Percentiles rank a stretch among this genome's conserved stretches.
Evolutionary conservation across 805 yeast species (phyloP).

Genomic region (Debaryomyces tyrocola): DNA sequence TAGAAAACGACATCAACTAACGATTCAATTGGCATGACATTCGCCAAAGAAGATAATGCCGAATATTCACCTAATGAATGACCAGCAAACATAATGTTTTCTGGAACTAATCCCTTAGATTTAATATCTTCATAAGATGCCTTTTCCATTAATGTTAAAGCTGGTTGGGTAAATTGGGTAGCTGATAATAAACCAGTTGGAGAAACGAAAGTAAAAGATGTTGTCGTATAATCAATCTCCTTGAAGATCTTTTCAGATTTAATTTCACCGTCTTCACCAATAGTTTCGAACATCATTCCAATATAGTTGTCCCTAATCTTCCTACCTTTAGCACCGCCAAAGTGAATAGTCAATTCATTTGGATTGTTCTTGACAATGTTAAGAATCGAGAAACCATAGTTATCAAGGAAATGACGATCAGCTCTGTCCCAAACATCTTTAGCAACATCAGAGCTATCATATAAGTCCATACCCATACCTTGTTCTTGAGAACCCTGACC

Average conservation of each 20-base stretch:
- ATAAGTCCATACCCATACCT: conserved; percentile 99
- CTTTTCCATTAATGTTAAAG: conserved; percentile 98
- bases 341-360: conserved; percentile 89
- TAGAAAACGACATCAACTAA: conserved; percentile 97
- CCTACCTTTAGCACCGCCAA: conserved; percentile 98
- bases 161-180: conserved; percentile 99
- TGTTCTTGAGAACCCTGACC: conserved; percentile 99
- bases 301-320: conserved; percentile 91
- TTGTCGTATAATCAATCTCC: conserved; percentile 76
- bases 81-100: conserved; percentile 95
- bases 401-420: conserved; percentile 84
- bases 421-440: conserved; percentile 97
- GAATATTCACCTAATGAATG: conserved; percentile 99
- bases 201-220: conserved; percentile 84
- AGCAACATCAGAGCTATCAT: conserved; percentile 87
- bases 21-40: conserved; percentile 98
- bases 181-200: conserved; percentile 96
- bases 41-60: conserved; percentile 94
- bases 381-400: conserved; percentile 95
- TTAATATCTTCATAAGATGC: conserved; percentile 98
- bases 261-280: conserved; percentile 78
- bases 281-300: conserved; percentile 96
- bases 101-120: conserved; percentile 91
- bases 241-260: conserved; percentile 95
- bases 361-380: conserved; percentile 96